phyloP scores from a whole-genome alignment of 805 yeast genomes.

The Tetrapisispora taiwanensis region DNA sequence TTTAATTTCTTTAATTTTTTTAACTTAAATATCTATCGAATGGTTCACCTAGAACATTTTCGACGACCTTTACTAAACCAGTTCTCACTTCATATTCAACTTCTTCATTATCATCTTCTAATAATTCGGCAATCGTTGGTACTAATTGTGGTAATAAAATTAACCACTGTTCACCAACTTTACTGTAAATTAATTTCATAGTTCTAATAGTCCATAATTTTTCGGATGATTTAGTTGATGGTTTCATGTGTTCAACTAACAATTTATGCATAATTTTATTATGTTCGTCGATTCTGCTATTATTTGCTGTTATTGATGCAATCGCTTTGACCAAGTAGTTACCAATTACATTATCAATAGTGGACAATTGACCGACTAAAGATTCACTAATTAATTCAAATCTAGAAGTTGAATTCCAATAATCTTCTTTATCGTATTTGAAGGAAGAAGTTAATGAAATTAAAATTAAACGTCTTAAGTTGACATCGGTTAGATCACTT shows the following conservation, averaged over 20 bases:
- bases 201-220: constrained; percentile 74
- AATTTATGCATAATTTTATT: constrained; percentile 63
- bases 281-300: constrained; percentile 59
- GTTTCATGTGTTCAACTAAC: constrained; percentile 58
- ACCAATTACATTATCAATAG: constrained; percentile 66
- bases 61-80: constrained; percentile 84
- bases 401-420: constrained; percentile 84
- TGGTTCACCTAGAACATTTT: constrained; percentile 89
- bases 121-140: constrained; percentile 87
- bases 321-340: constrained; percentile 72
- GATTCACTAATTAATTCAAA: constrained; percentile 61
- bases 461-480: constrained; percentile 62
- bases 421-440: constrained; percentile 84
- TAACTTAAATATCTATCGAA: constrained; percentile 62
- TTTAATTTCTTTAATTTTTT: too few species aligned
- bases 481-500: constrained; percentile 36
- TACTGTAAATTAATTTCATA: constrained; percentile 72
- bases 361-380: constrained; percentile 54
- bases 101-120: constrained; percentile 91
- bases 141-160: constrained; percentile 84
- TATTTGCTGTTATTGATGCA: constrained; percentile 61
- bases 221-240: constrained; percentile 44
- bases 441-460: constrained; percentile 71
- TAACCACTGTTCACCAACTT: constrained; percentile 93
- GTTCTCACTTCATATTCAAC: constrained; percentile 87